Conservation (phyloP, 208 protist species). For the Blastocrithidia nonstop region DNA sequence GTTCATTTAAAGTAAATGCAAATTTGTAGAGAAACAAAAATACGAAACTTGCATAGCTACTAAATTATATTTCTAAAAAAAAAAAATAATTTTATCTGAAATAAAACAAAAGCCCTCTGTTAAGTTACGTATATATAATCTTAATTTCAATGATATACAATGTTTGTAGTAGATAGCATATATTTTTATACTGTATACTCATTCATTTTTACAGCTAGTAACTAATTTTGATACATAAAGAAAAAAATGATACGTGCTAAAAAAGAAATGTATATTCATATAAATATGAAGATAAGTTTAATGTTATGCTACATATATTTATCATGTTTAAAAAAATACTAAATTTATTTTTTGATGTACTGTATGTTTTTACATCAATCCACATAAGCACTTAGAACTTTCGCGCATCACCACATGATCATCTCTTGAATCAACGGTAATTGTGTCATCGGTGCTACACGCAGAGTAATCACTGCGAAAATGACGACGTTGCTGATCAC, state of each 20-base stretch:
- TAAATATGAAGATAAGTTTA: neutral
- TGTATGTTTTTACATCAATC: conserved; percentile 5
- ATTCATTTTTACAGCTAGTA: neutral
- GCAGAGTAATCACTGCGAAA: neutral
- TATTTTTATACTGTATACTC: neutral
- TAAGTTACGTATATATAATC: neutral
- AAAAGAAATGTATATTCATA: neutral
- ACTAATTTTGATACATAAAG: neutral
- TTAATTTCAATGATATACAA: neutral
- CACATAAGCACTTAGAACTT: conserved; percentile 18
- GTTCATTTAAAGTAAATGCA: too few relatives aligned
- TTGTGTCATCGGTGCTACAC: conserved; percentile 4
- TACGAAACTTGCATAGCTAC: too few relatives aligned
- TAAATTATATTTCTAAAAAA: too few relatives aligned
- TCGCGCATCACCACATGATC: conserved; percentile 15
- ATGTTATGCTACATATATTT: neutral
- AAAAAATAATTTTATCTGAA: too few relatives aligned
- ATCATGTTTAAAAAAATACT: neutral
- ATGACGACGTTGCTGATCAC: neutral
- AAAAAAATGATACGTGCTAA: neutral
- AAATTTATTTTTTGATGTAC: neutral
- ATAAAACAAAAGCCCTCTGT: neutral
- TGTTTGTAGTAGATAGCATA: too few relatives aligned
- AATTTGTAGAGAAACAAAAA: too few relatives aligned
- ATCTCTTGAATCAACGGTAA: conserved; percentile 8